A percentile compares a stretch with the other conserved stretches of the same genome.
phyloP scores from a whole-genome alignment of 106 monocot species.

The Acorus gramineus region DNA sequence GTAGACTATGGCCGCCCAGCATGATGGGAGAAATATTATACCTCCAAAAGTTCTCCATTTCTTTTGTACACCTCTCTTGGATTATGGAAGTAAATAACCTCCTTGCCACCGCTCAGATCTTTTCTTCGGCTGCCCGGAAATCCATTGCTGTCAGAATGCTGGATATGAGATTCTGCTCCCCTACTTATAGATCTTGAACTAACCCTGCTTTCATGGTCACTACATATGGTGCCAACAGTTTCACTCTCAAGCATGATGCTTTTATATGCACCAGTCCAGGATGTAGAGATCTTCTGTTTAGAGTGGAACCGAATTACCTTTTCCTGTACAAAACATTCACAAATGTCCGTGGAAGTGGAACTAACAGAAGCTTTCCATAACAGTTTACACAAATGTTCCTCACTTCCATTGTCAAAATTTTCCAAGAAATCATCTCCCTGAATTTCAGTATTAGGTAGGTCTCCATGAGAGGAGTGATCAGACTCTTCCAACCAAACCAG shows the following conservation, averaged over 20 bases:
- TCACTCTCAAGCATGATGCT: slow-evolving; percentile 11
- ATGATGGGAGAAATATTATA: slow-evolving; percentile 13
- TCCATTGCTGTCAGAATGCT: slow-evolving; percentile 8
- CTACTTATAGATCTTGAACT: slow-evolving; percentile 1
- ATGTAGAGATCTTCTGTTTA: slow-evolving; percentile 15
- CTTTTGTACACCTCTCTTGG: slow-evolving; percentile 71
- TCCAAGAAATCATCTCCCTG: slow-evolving; percentile 16
- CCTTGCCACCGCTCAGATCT: slow-evolving; percentile 13
- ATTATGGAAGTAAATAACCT: slow-evolving; percentile 34
- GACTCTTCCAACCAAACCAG: slow-evolving; percentile 36
- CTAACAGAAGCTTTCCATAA: slow-evolving; percentile 48
- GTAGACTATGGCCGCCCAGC: not conserved
- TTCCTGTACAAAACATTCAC: slow-evolving; percentile 31
- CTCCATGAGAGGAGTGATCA: slow-evolving; percentile 13
- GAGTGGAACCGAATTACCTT: slow-evolving; percentile 32
- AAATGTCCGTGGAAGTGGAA: slow-evolving; percentile 34
- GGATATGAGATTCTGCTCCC: slow-evolving; percentile 6
- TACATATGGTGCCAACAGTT: slow-evolving; percentile 3
- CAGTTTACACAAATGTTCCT: slow-evolving; percentile 19
- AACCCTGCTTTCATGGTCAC: slow-evolving; percentile 7
- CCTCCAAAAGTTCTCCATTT: slow-evolving; percentile 93
- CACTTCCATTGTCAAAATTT: slow-evolving; percentile 20
- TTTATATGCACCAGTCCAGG: slow-evolving; percentile 49
- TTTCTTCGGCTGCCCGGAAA: slow-evolving; percentile 26
- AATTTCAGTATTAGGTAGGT: slow-evolving; percentile 11